These are phyloP conservation scores for Grigorovia humatica DNA, from an alignment of 805 yeast species.

Conservation along the genomic window DNA sequence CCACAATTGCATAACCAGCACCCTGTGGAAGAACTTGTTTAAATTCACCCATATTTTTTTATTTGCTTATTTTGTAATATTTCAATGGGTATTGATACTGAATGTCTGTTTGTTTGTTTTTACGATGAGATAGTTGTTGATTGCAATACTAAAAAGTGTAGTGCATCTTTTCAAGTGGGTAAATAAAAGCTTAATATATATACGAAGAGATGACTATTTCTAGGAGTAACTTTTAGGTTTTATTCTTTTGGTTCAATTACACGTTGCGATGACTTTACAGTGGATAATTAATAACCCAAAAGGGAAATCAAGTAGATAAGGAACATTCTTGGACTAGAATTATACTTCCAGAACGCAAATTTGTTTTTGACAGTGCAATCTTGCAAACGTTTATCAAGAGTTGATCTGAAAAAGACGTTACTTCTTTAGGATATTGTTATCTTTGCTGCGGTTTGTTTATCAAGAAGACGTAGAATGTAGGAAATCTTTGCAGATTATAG, in stretches of 20 bases:
- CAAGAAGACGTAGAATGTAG: too few species aligned
- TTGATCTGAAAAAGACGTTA: background rate
- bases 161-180: too few species aligned
- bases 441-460: too few species aligned
- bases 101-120: too few species aligned
- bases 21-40: conserved; percentile 49
- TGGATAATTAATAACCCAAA: background rate
- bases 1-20: conserved; percentile 80
- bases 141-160: too few species aligned
- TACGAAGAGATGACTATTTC: background rate
- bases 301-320: background rate
- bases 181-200: too few species aligned
- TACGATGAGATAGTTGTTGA: background rate
- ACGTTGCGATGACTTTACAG: background rate
- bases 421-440: background rate
- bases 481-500: too few species aligned
- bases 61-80: background rate
- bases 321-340: background rate
- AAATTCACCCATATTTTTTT: conserved; percentile 13
- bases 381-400: background rate
- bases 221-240: background rate
- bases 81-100: background rate
- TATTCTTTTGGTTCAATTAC: background rate
- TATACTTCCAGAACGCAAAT: background rate
- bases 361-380: background rate